phyloP scores from a whole-genome alignment of 257 asterid species.

The Ligustrum vulgare region DNA sequence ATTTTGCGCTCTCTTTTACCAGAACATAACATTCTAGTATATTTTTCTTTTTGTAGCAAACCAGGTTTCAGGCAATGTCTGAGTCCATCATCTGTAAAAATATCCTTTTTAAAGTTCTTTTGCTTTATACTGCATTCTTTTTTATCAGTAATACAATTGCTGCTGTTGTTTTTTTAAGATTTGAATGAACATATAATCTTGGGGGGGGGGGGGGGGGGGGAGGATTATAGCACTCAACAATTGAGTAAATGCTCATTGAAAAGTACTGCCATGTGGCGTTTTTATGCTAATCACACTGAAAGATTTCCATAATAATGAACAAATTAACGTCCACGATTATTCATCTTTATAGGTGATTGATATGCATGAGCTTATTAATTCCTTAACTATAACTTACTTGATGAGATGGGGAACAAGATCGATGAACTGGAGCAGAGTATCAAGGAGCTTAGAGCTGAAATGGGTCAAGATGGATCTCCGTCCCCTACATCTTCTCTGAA shows the following conservation, averaged over 20 bases:
- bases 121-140: conserved; percentile 11
- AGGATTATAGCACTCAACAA: background rate
- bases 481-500: conserved; percentile 65
- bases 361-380: conserved; percentile 10
- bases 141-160: background rate
- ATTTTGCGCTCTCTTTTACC: background rate
- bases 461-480: conserved; percentile 86
- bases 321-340: background rate
- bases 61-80: conserved; percentile 90
- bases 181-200: background rate
- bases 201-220: background rate
- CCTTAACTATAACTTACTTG: conserved; percentile 67
- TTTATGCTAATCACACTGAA: conserved; percentile 9
- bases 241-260: background rate
- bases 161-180: background rate
- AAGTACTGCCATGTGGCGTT: background rate
- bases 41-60: conserved; percentile 62
- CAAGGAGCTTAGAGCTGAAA: conserved; percentile 78
- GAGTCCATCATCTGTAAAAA: conserved; percentile 82
- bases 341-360: background rate
- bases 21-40: background rate
- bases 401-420: conserved; percentile 89
- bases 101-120: conserved; percentile 56
- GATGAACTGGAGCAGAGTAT: conserved; percentile 93
- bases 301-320: background rate